Percentiles rank a stretch among this genome's conserved stretches.
Conservation (phyloP, 176 grass and related monocot species). For the Carex parvula region DNA sequence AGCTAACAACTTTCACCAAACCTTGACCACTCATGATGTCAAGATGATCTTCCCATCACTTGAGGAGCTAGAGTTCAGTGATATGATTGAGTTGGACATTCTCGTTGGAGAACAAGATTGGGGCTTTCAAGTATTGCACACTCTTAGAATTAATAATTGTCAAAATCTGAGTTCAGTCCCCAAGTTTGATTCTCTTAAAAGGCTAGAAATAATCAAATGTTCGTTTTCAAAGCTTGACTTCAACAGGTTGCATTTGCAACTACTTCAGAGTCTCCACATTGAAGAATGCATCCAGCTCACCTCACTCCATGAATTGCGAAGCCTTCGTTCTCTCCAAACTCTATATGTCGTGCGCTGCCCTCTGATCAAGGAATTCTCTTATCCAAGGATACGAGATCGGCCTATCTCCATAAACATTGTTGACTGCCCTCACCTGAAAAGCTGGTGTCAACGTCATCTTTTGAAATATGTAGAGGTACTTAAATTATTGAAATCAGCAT, state of each 20-base stretch:
- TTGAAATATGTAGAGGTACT: conserved; percentile 35
- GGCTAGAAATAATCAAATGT: conserved; percentile 5
- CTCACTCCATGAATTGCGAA: neutral
- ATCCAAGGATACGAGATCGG: neutral
- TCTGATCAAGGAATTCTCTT: neutral
- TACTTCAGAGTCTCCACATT: conserved; percentile 3
- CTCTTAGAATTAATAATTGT: neutral
- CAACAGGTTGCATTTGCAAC: neutral
- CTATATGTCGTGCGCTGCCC: conserved; percentile 5
- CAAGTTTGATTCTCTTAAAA: neutral
- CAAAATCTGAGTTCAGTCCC: neutral
- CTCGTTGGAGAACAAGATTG: neutral
- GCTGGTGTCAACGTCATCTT: conserved; percentile 25
- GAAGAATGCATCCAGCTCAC: conserved; percentile 21
- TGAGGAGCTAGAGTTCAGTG: neutral
- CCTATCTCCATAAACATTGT: neutral
- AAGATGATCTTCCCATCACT: neutral
- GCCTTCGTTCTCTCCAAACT: neutral
- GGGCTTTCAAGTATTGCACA: neutral
- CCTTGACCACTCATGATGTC: neutral
- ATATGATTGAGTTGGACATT: neutral
- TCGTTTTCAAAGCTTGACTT: neutral
- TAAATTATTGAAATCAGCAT: neutral
- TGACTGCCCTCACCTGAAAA: conserved; percentile 25
- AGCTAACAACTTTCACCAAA: neutral